Evolutionary conservation across 805 yeast genomes (phyloP), one percentile per base, ranked within the genome.

Genomic region (Yarrowia sp.): DNA sequence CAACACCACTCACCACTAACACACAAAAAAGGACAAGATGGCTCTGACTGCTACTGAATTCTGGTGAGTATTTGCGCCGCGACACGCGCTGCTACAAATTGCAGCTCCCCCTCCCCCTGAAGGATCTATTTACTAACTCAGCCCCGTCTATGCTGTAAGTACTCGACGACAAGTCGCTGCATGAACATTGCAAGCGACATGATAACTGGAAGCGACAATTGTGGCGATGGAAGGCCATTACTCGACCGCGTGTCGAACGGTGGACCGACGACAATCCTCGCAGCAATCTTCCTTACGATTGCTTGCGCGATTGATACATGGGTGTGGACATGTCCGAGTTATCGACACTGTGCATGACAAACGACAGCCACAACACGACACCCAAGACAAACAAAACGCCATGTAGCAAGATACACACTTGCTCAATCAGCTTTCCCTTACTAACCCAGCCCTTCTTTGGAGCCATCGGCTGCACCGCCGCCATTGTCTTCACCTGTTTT

Each of bases 391-490:
- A 22, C n/a, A 33, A n/a, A 36, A n/a, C 40, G 21, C 40, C 26
- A 12, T 28, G 16, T 14, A 14, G 21, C 16, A 7, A 21, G 28
- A 41, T 12, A 5, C 16, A 14, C 26, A 12, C 3, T 12, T 28
- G 16, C 46, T 28, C 52, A 46, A 30, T 30, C 38, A 22, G 24
- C 17, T 16, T n/a, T n/a, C 43, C 40, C 49, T 44, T 63, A 54
- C 61, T 54, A 54, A 54, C 76, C 70, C 81, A 84, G 78, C 99
- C 99, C 77, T 95, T 95, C 84, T 95, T 95, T 79, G 99, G 99
- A 75, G 93, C 98, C 71, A 90, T 95, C 76, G 99, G 99, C 77
- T 96, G 99, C 84, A 96, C 99, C 66, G 91, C 98, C 64, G 98
- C 99, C 78, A 95, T 95, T 76, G 91, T 96, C 75, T 95, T 95